Evolutionary conservation across 1,139 yeast species (phyloP), one percentile per base, ranked within the genome.

Genomic region (Suhomyces guaymorum): DNA sequence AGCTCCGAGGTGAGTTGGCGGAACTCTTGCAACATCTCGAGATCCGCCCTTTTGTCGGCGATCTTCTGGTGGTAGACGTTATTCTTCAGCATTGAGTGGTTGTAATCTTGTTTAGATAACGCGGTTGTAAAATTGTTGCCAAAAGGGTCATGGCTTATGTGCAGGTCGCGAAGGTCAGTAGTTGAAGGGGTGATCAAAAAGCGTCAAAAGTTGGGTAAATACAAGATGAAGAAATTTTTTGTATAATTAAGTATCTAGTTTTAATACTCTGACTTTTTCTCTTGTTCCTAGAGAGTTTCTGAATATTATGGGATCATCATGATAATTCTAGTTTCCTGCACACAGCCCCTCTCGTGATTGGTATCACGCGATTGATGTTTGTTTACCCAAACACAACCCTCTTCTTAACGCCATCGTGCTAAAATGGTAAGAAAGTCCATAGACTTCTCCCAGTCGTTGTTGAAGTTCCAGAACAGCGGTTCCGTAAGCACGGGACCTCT

Each of bases 1-100:
- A 81, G 57, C 2, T 56, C 57, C 2, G 63, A 65, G 1, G 84
- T 78, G 28, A 73, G 64, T 16, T 59, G 59, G 36, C 72, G 68
- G 23, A 82, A 66, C 46, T 77, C 75, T 30, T 64, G 69, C 24
- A 80, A 57, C 42, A 66, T 62, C 35, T 66, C 75, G 22, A 81
- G 68, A 47, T 80, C 86, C 4, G 66, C 69, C 37, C 73, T 54
- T 51, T 80, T 80, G 34, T 67, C 69, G 1, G 59, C 62, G 26
- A 71, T 66, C 42, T 61, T 62, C 41, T 59, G 64, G 44, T 64
- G 39, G 24, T 46, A 41, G 19, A 35, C 30, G 30, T 17, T 23
- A 12, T 37, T 43, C 31, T 42, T 46, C 49, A 45, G 49, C 49
- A 45, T 45, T 18, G 20, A 26, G 30, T 16, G 15, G 21, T n/a